These are phyloP conservation scores for Dinochytrium kinnereticum DNA, from an alignment of 371 early-diverging fungal species.

Conservation along the genomic window DNA sequence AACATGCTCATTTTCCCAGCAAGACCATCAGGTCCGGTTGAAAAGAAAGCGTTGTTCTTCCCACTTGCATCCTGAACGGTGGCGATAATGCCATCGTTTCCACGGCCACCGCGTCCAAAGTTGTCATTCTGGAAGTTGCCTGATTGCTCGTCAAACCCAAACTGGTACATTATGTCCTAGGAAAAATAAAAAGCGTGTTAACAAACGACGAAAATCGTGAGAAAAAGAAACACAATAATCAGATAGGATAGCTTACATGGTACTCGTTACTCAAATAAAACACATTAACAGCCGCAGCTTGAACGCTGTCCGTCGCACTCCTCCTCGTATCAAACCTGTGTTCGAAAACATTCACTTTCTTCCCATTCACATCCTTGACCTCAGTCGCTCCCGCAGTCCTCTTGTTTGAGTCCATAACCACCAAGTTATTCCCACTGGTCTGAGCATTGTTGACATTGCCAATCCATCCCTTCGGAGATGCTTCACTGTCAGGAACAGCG, in stretches of 20 bases:
- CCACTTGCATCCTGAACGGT: conserved; percentile 94
- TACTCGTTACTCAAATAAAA: conserved; percentile 84
- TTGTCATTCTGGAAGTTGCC: conserved; percentile 97
- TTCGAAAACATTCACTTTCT: too few species aligned
- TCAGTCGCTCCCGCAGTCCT: conserved; percentile 49
- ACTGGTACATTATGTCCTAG: conserved; percentile 65
- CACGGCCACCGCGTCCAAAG: conserved; percentile 76
- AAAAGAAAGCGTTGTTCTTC: conserved; percentile 80
- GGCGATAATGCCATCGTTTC: conserved; percentile 87
- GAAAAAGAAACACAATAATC: too few species aligned
- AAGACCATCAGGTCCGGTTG: conserved; percentile 94
- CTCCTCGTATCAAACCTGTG: conserved; percentile 67
- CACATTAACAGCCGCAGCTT: conserved; percentile 84
- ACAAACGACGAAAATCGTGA: too few species aligned
- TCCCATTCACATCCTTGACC: conserved; percentile 18
- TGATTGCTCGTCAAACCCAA: conserved; percentile 91
- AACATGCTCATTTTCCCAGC: conserved; percentile 93
- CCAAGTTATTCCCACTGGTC: not conserved
- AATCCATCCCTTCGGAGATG: not conserved
- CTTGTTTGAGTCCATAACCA: not conserved
- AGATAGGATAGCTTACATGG: conserved; percentile 39
- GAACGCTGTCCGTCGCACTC: conserved; percentile 70
- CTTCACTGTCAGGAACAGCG: not conserved
- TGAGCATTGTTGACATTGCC: not conserved
- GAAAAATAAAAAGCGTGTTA: too few species aligned